Evolutionary conservation across 2,329 filamentous ascomycete genomes (phyloP), one percentile per base, ranked within the genome.

Genomic region (Hirsutella thompsonii): DNA sequence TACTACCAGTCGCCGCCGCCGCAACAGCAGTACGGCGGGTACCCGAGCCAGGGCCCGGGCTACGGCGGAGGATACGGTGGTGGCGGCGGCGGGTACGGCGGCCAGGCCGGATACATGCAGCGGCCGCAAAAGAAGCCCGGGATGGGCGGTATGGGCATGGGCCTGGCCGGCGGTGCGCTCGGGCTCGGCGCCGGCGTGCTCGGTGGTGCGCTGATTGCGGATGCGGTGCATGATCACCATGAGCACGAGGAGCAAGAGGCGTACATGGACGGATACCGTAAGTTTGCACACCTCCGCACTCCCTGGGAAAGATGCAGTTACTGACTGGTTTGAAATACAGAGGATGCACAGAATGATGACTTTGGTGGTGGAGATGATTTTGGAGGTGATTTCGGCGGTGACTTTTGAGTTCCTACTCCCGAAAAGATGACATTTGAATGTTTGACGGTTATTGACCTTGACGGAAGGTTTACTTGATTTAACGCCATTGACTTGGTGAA

Each of bases 171-270:
- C 37, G 86, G 80, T 39, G 84, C 84, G 19, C 65, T 94, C 35
- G 88, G 88, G 64, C 60, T 85, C 4, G 88, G 87, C 49, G 88
- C 82, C 47, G 88, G 88, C 59, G 55, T 94, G 55, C 52, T 94
- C 1, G 89, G 87, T 50, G 88, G 88, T 42, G 74, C 77, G 46
- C 46, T 94, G 52, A 60, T 94, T 26, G 80, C 71, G 2, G 69
- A 82, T 53, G 79, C 80, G 1, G 68, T 89, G 39, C 63, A 83
- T 42, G 74, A 80, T 45, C 57, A 71, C 37, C 61, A 26, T 11
- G 23, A 26, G 23, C 23, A 26, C 23, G 23, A 26, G 23, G 23
- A 83, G 48, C 62, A 81, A 44, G 67, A 76, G 5, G 72, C 74
- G 23, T 81, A 71, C 42, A 51, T 62, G 33, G 59, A 70, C 0